Evolutionary conservation across 345 rosid species (phyloP), one percentile per base, ranked within the genome.

Genomic region (Clarkia xantiana): DNA sequence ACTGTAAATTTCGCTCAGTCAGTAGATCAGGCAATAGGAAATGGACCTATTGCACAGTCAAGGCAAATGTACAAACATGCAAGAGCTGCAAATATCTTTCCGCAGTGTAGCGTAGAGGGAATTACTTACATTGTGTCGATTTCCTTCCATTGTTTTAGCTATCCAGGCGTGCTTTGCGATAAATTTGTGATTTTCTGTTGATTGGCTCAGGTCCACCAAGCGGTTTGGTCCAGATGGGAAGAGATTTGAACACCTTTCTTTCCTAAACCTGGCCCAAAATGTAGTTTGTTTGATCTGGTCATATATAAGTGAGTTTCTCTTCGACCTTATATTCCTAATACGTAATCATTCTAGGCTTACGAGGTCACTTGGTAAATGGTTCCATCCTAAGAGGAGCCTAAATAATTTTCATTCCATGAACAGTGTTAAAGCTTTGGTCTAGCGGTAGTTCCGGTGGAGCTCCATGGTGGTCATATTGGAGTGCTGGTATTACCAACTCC

Each of bases 391-490:
- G 49, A 20, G 29, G 41, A 22, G 34, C 29, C 18, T n/a, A 20
- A 45, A n/a, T 48, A 49, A 45, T 51, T 17, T 14, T 44, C 44
- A 47, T 51, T 14, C 8, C 18, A 40, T 55, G 4, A 16, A 2
- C 60, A 91, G 96, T 91, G 98, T 69, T 84, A 39, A 91, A 75
- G 78, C 67, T 91, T n/a, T 91, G 96, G 96, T 83, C 91, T 9
- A 72, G 72, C 17, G 8, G 8, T 1, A 59, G 66, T 42, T 36
- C 54, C 1, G 80, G 85, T 10, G 94, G 94, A 49, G 96, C 98
- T 29, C 95, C 96, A n/a, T 80, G 84, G 90, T 79, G 96, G 96
- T 65, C 86, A 0, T 91, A 79, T 51, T 91, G 96, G 98, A 91
- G 94, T 54, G 93, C 98, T 38, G 94, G 98, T 47, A 83, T 91